phyloP scores from a whole-genome alignment of 148 eudicot species.

The Rhododendron kiyosumense region DNA sequence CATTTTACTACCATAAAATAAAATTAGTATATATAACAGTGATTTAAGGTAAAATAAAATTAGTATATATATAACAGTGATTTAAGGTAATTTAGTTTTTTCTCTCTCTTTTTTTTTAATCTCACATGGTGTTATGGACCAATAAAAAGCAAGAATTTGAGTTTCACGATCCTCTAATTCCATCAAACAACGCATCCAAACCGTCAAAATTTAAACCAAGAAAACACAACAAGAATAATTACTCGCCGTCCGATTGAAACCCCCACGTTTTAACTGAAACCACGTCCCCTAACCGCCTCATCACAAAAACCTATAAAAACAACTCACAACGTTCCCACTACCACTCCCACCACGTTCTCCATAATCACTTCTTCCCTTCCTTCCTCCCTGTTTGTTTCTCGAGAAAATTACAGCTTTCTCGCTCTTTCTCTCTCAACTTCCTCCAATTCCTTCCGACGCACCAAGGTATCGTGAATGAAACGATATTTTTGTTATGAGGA shows the following conservation, averaged over 20 bases:
- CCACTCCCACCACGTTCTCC: neutral
- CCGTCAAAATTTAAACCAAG: neutral
- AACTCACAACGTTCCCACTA: neutral
- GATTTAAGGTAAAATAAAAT: too few species aligned
- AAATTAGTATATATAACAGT: too few species aligned
- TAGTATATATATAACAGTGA: too few species aligned
- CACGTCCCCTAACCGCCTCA: neutral
- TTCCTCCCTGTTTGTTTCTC: neutral
- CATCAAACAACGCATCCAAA: neutral
- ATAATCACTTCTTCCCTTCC: neutral
- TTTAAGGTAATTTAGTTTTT: too few species aligned
- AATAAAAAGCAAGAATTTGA: neutral
- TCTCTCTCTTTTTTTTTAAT: too few species aligned
- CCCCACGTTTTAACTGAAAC: neutral
- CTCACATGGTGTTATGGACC: neutral
- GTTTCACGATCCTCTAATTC: neutral
- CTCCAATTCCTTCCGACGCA: neutral
- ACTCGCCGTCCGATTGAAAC: neutral
- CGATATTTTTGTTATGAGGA: too few species aligned
- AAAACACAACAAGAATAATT: neutral
- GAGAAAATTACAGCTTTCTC: neutral
- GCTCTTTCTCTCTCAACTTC: neutral
- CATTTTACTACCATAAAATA: too few species aligned
- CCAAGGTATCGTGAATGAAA: neutral
- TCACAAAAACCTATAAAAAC: neutral